Base-by-base conservation (phyloP, 208 protist species). In the Phytomonas serpens region DNA sequence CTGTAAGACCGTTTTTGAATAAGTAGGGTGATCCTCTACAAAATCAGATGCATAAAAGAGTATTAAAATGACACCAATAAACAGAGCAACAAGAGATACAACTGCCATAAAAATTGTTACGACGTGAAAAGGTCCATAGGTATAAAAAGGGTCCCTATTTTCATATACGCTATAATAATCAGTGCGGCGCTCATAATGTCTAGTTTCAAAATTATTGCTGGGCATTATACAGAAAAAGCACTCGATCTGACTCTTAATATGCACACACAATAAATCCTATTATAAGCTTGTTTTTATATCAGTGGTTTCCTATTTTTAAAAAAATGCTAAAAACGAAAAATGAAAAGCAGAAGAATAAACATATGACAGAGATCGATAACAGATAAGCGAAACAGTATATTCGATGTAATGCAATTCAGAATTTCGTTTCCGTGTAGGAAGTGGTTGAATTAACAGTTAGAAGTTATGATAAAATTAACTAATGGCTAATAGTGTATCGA, bases 21-120 rank as follows among this genome's bases (percentile, higher is more conserved):
- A 57, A 10, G 82, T 79, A 4, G 84, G 81, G 66, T 82, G 80
- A 57, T 92, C 84, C 61, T 92, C 84, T 7, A 83, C 84, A 11
- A 81, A 4, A 29, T 89, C 82, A 19, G 87, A 68, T 19, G 88
- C 31, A 34, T 77, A 81, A 38, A 78, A 74, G 23, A 89, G 47
- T 0, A 69, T 69, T 34, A 79, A 89, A 65, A 64, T 61, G n/a
- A 92, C 57, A 23, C 77, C 74, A 66, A 83, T 74, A 14, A 75
- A 38, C 71, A 86, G 10, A 36, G 85, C 31, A 16, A 77, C 29
- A 23, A 80, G 66, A 40, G 76, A 71, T 11, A 81, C 61, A 32
- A 74, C 77, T 51, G 68, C 73, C 84, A 89, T 89, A 34, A 87
- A 11, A 51, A 82, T 76, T 6, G 82, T 77, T 6, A 86, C 71